phyloP scores from a whole-genome alignment of 1,284 basidiomycete species.

The Tranzscheliella williamsii region DNA sequence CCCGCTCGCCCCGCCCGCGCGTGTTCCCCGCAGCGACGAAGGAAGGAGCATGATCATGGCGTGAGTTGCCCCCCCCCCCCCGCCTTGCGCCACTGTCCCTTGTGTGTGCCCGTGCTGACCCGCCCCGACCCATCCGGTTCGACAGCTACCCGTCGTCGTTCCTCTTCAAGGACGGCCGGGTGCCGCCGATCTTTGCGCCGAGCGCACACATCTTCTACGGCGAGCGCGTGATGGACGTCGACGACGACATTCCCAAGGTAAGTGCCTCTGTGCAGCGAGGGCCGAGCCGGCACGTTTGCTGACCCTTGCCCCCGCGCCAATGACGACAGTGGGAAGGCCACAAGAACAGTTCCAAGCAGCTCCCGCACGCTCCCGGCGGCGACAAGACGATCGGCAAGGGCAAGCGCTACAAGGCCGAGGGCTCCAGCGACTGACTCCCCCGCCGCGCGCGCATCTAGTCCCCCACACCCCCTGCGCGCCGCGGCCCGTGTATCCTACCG shows the following conservation, averaged over 20 bases:
- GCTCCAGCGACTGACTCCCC: background rate
- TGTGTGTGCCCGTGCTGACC: too few relatives aligned
- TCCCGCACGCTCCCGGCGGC: conserved; percentile 13
- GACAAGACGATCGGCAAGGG: conserved; percentile 34
- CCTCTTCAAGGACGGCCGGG: conserved; percentile 22
- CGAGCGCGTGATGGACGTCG: conserved; percentile 34
- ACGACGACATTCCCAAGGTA: conserved; percentile 40
- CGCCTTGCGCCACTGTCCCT: too few relatives aligned
- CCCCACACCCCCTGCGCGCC: too few relatives aligned
- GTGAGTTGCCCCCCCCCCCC: too few relatives aligned
- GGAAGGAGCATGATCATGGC: conserved; percentile 44
- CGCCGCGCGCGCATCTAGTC: too few relatives aligned
- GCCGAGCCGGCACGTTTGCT: background rate
- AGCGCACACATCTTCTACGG: conserved; percentile 41
- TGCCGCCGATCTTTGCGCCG: conserved; percentile 26
- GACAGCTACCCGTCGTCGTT: conserved; percentile 33
- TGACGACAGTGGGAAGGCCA: conserved; percentile 23
- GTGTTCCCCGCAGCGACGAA: conserved; percentile 20
- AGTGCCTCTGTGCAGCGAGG: background rate
- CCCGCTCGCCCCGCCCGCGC: background rate
- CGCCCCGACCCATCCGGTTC: too few relatives aligned
- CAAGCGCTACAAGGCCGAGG: conserved; percentile 21
- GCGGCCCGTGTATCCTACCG: too few relatives aligned
- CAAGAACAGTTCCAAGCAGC: conserved; percentile 23
- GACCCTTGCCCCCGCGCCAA: background rate